Base-by-base conservation (phyloP, 2,329 filamentous ascomycete genomes). In the Beauveria rudraprayagi region DNA sequence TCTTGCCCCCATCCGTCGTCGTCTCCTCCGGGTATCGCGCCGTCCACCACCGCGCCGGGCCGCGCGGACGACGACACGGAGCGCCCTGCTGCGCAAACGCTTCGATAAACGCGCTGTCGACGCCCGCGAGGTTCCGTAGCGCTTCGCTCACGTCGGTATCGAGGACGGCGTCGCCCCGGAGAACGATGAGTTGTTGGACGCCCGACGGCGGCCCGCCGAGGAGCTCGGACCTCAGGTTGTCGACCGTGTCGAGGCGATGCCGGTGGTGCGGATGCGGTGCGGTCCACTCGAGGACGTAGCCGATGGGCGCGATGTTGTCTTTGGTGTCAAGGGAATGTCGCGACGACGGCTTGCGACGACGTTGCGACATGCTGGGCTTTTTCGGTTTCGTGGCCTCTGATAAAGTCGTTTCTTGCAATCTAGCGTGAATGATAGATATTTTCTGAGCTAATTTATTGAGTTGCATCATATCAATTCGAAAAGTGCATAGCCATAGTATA, bases 271-370 rank as follows among this genome's bases (percentile, higher is more conserved):
- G 62, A 7, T 53, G 41, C 16, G 43, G 56, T 24, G 46, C 62
- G 56, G 40, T 62, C 51, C 46, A 65, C 41, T 66, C 65, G 16
- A 63, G 61, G 37, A 62, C 63, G 52, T 66, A 65, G 16, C 64
- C 65, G n/a, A 52, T 54, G 17, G 62, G 60, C 16, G 44, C 34
- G 30, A 58, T n/a, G 4, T 46, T 44, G n/a, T 43, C 46, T 43
- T 61, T 56, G 56, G 63, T 44, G n/a, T 19, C 14, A 19, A 44
- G 46, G n/a, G 41, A 22, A 5, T 10, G 22, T 7, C 34, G 56
- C 17, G 56, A 51, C 34, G 14, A 34, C 56, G 34, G 37, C 34
- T 50, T 58, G 34, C 56, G 44, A 41, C 56, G 46, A 41, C 46
- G 56, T 44, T 58, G 56, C 37, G 56, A 58, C 56, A 58, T 58